Evolutionary conservation across 2,329 filamentous ascomycete species (phyloP).

Genomic region (Stenocarpella maydis): DNA sequence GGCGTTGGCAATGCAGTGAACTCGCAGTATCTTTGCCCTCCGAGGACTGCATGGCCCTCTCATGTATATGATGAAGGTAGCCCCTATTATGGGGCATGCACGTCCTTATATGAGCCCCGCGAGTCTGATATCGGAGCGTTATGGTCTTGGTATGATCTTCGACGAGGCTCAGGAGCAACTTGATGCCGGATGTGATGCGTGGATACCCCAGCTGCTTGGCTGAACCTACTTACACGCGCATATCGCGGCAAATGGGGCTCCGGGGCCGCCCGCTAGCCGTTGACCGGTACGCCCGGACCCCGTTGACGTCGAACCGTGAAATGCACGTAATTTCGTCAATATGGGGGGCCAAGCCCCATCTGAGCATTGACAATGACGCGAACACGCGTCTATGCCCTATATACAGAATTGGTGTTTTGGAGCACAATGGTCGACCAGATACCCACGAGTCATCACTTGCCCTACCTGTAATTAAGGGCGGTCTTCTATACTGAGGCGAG

Average conservation of each 20-base stretch:
- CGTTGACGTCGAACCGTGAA: background rate
- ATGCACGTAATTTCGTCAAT: too few species aligned
- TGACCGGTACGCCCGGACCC: background rate
- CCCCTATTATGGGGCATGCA: too few species aligned
- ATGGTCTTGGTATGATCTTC: background rate
- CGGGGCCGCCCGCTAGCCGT: too few species aligned
- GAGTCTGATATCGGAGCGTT: background rate
- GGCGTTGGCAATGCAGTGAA: background rate
- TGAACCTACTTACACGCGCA: too few species aligned
- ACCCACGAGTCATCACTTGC: too few species aligned
- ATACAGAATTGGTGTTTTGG: background rate
- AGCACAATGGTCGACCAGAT: too few species aligned
- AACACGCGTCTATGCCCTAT: background rate
- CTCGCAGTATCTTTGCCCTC: background rate
- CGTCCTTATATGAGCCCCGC: background rate
- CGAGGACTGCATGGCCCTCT: background rate
- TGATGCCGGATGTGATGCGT: background rate
- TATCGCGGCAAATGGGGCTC: too few species aligned
- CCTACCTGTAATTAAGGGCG: background rate
- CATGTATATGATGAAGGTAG: too few species aligned
- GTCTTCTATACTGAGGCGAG: background rate
- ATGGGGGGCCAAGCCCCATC: background rate
- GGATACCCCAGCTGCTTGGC: accelerated
- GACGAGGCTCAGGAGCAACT: background rate
- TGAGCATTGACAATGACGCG: background rate